Base-by-base conservation (phyloP, 2,329 filamentous ascomycete species). In the Colletotrichum orchidophilum region DNA sequence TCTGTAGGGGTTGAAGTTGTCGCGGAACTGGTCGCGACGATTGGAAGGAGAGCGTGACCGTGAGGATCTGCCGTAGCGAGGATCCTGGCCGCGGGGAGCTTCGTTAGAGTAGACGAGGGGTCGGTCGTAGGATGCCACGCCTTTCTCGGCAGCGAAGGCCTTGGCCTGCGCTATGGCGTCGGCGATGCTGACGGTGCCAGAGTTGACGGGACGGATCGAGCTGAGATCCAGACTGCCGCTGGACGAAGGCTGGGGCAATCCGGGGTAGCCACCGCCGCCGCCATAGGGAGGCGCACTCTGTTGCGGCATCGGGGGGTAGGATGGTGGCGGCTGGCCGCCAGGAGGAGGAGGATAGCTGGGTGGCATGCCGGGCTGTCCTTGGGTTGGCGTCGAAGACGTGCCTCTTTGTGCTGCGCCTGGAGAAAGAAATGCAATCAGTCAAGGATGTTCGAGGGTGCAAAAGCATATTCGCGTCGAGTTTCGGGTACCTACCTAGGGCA, bases 161-260 rank as follows among this genome's bases (percentile, higher is more conserved):
- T 93, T 93, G 57, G 94, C 94, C 80, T 95, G 94, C 49, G 94
- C 93, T 76, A 97, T 92, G 59, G 94, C 93, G 80, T 97, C 94
- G 70, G 92, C 89, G 74, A 97, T 92, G 81, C 92, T 96, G 76
- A 97, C 92, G 24, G 92, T 94, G 70, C 94, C 94, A 33, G 93
- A 93, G 79, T 88, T 94, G 66, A 92, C 88, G 5, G 94, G 94
- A 77, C 93, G 93, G 78, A 96, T 94, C 66, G 89, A 87, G 81
- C 92, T 95, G 63, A 97, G 83, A 78, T 97, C 94, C 73, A 97
- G 86, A 75, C 90, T 95, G 61, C 94, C 94, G 70, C 92, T 93
- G 66, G 87, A 88, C 6, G 92, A 89, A 2, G 93, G 93, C 75
- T 91, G 91, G 3, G 93, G 92, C 33, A 92, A 83, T 33, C 81